Percentiles rank a stretch among this genome's conserved stretches.
Conservation (phyloP, 352 stramenopile species). For the Globisporangium cylindrosporum region DNA sequence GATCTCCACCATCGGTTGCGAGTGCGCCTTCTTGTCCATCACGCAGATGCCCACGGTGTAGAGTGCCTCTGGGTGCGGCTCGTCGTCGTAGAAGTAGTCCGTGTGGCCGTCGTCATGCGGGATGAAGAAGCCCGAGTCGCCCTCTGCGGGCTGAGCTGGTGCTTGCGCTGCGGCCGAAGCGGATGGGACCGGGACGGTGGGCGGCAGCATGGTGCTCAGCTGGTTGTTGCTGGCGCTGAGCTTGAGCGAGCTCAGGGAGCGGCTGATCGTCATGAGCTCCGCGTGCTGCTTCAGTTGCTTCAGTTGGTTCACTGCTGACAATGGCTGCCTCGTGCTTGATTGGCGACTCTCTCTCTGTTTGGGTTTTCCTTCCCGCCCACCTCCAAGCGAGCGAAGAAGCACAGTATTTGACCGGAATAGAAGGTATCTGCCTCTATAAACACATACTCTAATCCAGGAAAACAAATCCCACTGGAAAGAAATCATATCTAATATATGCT, state of each 20-base stretch:
- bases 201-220: constrained; percentile 9
- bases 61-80: constrained; percentile 6
- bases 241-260: constrained; percentile 13
- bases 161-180: background rate
- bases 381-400: background rate
- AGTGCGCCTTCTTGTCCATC: constrained; percentile 97
- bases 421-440: background rate
- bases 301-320: too few species aligned
- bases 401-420: background rate
- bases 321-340: constrained; percentile 9
- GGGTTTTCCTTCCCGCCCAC: background rate
- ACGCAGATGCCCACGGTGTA: constrained; percentile 95
- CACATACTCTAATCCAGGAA: background rate
- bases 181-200: constrained; percentile 1
- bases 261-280: constrained; percentile 15
- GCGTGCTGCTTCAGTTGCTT: background rate
- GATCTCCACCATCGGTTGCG: constrained; percentile 96
- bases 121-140: constrained; percentile 20
- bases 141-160: background rate
- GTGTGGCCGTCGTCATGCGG: constrained; percentile 11
- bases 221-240: constrained; percentile 18
- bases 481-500: background rate
- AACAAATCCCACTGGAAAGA: constrained; percentile 1
- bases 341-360: constrained; percentile 3
- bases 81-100: constrained; percentile 10